A percentile compares a stretch with the other conserved stretches of the same genome.
Conservation (phyloP, 1,139 yeast genomes). For the Blastobotrys persicus region DNA sequence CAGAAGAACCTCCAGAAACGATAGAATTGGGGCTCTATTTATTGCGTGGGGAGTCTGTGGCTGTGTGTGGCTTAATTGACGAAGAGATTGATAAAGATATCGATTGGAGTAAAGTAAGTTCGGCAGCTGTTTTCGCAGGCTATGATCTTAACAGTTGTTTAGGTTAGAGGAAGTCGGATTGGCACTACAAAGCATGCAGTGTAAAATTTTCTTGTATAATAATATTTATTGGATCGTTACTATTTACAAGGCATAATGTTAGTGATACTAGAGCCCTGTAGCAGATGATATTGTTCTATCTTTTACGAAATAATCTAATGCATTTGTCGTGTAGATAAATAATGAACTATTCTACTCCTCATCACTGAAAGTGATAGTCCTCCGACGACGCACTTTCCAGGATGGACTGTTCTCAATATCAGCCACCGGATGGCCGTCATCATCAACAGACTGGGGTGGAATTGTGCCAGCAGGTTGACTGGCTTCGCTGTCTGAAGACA, state of each 20-base stretch:
- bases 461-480: conserved; percentile 12
- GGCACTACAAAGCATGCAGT: conserved; percentile 31
- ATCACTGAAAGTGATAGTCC: neutral
- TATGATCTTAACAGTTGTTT: neutral
- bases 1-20: conserved; percentile 50
- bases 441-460: conserved; percentile 13
- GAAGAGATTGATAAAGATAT: conserved; percentile 48
- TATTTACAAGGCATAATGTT: too few species aligned
- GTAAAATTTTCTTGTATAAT: conserved; percentile 9
- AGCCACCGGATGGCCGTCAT: conserved; percentile 16
- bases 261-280: too few species aligned
- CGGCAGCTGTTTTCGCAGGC: neutral
- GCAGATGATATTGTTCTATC: too few species aligned
- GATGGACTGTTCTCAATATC: conserved; percentile 15
- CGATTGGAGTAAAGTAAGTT: conserved; percentile 54
- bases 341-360: too few species aligned
- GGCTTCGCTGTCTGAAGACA: neutral
- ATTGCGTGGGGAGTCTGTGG: conserved; percentile 81
- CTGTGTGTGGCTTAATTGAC: conserved; percentile 70
- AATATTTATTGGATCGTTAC: conserved; percentile 18
- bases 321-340: too few species aligned
- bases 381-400: neutral
- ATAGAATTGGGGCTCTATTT: conserved; percentile 63
- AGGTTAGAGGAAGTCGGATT: conserved; percentile 27
- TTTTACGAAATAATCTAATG: too few species aligned